Percentiles rank a stretch among this genome's conserved stretches.
Conservation (phyloP, 2,329 filamentous ascomycete genomes). For the Fusarium sp. region DNA sequence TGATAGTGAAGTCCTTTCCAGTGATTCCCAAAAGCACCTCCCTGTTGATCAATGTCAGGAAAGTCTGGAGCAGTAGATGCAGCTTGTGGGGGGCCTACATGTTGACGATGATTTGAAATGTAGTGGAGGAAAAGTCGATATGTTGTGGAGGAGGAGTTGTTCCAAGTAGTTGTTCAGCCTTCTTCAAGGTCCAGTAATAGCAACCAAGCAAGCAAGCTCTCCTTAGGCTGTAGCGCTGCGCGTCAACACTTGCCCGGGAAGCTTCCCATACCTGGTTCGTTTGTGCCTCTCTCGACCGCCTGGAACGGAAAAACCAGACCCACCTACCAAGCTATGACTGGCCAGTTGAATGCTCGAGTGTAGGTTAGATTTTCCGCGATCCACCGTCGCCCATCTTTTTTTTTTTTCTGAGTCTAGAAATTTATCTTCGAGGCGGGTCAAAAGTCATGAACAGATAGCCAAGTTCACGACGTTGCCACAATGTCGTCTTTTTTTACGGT, state of each 20-base stretch:
- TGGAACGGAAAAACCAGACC: slow-evolving; percentile 44
- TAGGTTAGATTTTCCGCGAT: slow-evolving; percentile 34
- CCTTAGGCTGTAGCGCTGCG: slow-evolving; percentile 51
- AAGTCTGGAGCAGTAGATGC: slow-evolving; percentile 7
- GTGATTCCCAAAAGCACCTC: slow-evolving; percentile 98
- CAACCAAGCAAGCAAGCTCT: slow-evolving; percentile 41
- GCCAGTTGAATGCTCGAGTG: not conserved
- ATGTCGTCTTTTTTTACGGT: slow-evolving; percentile 98
- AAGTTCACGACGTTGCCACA: slow-evolving; percentile 42
- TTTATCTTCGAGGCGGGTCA: slow-evolving; percentile 42
- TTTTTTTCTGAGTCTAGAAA: slow-evolving; percentile 48
- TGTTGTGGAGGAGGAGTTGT: slow-evolving; percentile 31
- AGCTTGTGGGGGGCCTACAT: slow-evolving; percentile 34
- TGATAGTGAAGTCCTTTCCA: slow-evolving; percentile 98
- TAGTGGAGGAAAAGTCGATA: slow-evolving; percentile 16
- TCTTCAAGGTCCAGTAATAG: slow-evolving; percentile 35
- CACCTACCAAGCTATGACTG: slow-evolving; percentile 37
- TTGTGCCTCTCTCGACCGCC: slow-evolving; percentile 49
- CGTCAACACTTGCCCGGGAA: slow-evolving; percentile 43
- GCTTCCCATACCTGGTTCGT: slow-evolving; percentile 29
- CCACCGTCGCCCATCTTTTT: slow-evolving; percentile 50
- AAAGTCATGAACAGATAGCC: slow-evolving; percentile 41
- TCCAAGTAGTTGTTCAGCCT: slow-evolving; percentile 31
- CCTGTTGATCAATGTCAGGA: slow-evolving; percentile 60
- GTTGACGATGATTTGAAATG: slow-evolving; percentile 32